Base-by-base conservation (phyloP, 108 stramenopile species). In the Epithemia pelagica region DNA sequence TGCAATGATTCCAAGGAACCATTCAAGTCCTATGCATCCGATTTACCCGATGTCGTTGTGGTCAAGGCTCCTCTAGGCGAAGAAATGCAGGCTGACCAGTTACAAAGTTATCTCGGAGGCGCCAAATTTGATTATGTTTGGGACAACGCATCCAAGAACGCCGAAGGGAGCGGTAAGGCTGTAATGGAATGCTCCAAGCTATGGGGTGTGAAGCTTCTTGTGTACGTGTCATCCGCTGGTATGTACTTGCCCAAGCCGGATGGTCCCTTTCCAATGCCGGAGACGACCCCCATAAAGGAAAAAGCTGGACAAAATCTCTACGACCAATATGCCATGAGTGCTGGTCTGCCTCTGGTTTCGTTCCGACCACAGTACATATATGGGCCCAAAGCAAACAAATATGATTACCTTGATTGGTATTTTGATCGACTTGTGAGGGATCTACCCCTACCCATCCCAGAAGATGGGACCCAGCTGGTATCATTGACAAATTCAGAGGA, bases 331-430 rank as follows among this genome's bases (percentile, higher is more conserved):
- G 86, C 88, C 25, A 68, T 76, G 0, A 81, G 86, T 37, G 64
- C 73, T 30, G 83, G 83, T 24, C 59, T 92, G 52, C 91, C 91
- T 0, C 72, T 89, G 33, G 88, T 89, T 8, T 77, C 80, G 15
- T 92, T 92, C 66, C 80, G 91, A 22, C 91, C 91, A 23, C 89
- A 89, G 52, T 81, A 81, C 60, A 92, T 92, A 65, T 92, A 92
- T 52, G 91, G 91, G 22, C 74, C 76, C 26, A 92, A 92, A 37
- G 65, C 80, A 1, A 92, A 92, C 77, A 92, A 92, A 60, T 75
- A 82, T 65, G 86, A 87, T 67, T 92, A 92, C 65, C 82, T 92
- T 67, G 91, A 92, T 70, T 92, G 85, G 82, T 88, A 79, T 53
- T 92, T 89, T 66, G 91, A 92, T 70, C 74, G 91, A 23, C 52